Conservation (phyloP, 1,284 basidiomycete species). For the Apiotrichum montevideense region DNA sequence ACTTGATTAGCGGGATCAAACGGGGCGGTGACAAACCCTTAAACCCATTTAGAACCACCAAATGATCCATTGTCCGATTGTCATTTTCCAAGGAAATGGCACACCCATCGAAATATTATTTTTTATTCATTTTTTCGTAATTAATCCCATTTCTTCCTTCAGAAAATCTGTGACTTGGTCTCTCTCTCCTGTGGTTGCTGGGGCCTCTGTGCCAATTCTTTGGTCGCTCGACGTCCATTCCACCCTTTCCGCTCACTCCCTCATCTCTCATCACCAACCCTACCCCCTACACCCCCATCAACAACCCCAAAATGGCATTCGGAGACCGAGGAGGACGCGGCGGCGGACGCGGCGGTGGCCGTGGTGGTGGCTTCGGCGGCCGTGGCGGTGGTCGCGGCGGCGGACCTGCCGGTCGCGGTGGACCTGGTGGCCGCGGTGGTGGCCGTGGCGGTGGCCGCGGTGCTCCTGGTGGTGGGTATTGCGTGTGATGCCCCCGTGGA, state of each 20-base stretch:
- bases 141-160: neutral
- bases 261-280: neutral
- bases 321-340: slow-evolving; percentile 50
- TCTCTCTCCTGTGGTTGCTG: too few species aligned
- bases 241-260: too few species aligned
- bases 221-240: too few species aligned
- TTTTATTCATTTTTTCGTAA: neutral
- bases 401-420: slow-evolving; percentile 30
- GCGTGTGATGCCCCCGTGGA: slow-evolving; percentile 19
- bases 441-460: slow-evolving; percentile 15
- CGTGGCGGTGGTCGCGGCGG: slow-evolving; percentile 25
- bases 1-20: too few species aligned
- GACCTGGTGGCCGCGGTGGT: slow-evolving; percentile 30
- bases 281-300: neutral
- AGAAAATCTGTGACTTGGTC: too few species aligned
- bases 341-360: slow-evolving; percentile 43
- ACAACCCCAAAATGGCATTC: slow-evolving; percentile 42
- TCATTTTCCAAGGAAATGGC: too few species aligned
- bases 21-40: too few species aligned
- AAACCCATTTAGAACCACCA: too few species aligned
- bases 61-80: too few species aligned
- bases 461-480: slow-evolving; percentile 14
- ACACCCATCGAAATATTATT: too few species aligned
- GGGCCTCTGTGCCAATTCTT: too few species aligned
- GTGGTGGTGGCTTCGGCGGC: slow-evolving; percentile 43